Conservation (phyloP, 2,329 filamentous ascomycete genomes). For the Fusarium fujikuroi region DNA sequence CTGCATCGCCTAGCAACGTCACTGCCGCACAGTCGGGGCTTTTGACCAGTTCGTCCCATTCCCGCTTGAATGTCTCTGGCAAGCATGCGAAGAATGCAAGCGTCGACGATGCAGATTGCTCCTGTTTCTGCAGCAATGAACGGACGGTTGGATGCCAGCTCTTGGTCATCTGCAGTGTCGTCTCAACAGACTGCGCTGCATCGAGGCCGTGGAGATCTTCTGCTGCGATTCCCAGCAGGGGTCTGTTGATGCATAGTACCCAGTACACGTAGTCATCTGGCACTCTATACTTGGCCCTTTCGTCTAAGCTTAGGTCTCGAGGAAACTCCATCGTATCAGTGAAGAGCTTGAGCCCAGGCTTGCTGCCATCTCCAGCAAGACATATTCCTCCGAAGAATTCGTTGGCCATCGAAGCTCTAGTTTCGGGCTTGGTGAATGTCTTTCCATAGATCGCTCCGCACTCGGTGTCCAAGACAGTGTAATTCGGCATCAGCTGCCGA, state of each 20-base stretch:
- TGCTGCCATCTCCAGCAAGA: neutral
- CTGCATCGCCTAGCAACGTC: neutral
- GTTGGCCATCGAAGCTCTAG: rapidly evolving
- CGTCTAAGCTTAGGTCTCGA: neutral
- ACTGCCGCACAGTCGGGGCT: neutral
- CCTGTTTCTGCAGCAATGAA: neutral
- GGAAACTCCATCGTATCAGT: neutral
- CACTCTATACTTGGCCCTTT: neutral
- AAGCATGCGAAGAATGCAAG: neutral
- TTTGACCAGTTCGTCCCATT: rapidly evolving
- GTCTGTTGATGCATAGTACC: neutral
- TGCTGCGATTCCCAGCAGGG: neutral
- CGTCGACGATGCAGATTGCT: neutral
- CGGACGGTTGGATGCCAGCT: neutral
- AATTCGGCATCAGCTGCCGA: neutral
- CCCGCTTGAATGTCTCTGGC: neutral
- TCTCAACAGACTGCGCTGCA: neutral
- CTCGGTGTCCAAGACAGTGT: neutral
- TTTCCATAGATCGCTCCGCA: neutral
- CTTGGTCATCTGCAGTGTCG: neutral
- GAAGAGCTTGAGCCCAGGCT: neutral
- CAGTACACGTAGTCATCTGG: neutral
- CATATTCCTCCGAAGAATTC: neutral
- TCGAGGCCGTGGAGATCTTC: neutral
- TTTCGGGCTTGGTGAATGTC: neutral